Base-by-base conservation (phyloP, 2,329 filamentous ascomycete species). In the Hypoxylon sp. region DNA sequence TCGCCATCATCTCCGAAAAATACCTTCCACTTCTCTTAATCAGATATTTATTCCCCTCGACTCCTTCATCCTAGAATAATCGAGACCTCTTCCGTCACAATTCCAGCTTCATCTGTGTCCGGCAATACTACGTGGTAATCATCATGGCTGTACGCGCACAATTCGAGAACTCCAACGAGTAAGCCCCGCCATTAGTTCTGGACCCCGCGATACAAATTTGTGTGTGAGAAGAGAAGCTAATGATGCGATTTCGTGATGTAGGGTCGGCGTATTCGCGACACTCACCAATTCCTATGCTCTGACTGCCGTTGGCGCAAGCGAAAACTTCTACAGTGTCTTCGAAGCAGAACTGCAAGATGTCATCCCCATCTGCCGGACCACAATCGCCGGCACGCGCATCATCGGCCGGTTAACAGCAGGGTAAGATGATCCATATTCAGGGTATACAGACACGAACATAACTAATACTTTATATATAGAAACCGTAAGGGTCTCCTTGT, bases 291-390 rank as follows among this genome's bases (percentile, higher is more conserved):
- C 93, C 67, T 99, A 97, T 82, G 94, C 94, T 75, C 87, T 99
- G 76, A 93, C 98, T 75, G 94, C 95, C 72, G 89, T 97, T 73
- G 96, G 96, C 78, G 94, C 93, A 75, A 97, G 93, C 78, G 94
- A 98, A 86, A 98, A 98, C 88, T 99, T 99, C 83, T 98, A 98
- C 90, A 93, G 93, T 85, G 89, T 98, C 80, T 98, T 99, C 84
- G 96, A 99, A 86, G 91, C 95, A 70, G 96, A 99, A 85, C 88
- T 99, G 69, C 93, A 97, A 85, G 96, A 98, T 84, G 90, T 98
- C 70, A 95, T 99, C 76, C 96, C 96, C 74, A 98, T 98, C 81
- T 96, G 93, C 82, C 93, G 96, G 83, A 94, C 93, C 74, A 98
- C 95, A 64, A 98, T 99, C 80, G 94, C 94, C 69, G 96, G 96